phyloP scores from a whole-genome alignment of 371 early-diverging fungal species.

The Entomophthora muscae region DNA sequence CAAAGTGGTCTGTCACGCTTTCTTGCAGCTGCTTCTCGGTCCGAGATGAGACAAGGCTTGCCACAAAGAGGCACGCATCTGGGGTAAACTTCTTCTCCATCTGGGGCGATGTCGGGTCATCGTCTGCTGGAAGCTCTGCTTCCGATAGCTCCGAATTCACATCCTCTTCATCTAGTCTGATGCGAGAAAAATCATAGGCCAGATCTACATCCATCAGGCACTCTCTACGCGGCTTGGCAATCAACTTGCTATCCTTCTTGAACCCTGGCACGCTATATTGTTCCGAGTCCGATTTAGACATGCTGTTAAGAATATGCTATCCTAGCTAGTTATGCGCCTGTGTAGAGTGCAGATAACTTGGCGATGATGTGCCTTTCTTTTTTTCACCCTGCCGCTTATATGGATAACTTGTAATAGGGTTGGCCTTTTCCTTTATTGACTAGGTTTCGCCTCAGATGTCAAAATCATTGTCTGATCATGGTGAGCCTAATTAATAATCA shows the following conservation, averaged over 20 bases:
- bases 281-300: not conserved
- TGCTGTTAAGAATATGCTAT: not conserved
- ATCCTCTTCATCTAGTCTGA: not conserved
- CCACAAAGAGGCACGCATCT: slow-evolving; percentile 33
- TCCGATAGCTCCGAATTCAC: not conserved
- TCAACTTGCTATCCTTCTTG: not conserved
- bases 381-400: not conserved
- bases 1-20: slow-evolving; percentile 42
- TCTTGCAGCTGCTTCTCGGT: slow-evolving; percentile 36
- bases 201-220: not conserved
- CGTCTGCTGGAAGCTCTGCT: not conserved
- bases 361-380: not conserved
- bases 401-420: not conserved
- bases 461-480: not conserved
- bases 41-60: slow-evolving; percentile 39
- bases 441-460: too few relatives aligned
- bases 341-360: not conserved
- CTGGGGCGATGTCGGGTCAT: not conserved
- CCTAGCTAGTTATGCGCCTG: not conserved
- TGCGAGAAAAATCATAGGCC: not conserved
- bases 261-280: not conserved
- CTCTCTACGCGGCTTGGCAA: too few relatives aligned
- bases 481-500: not conserved
- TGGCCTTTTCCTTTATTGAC: not conserved
- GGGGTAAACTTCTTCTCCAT: slow-evolving; percentile 12